Evolutionary conservation across 2,329 filamentous ascomycete species (phyloP).

Genomic region (Cadophora sp.): DNA sequence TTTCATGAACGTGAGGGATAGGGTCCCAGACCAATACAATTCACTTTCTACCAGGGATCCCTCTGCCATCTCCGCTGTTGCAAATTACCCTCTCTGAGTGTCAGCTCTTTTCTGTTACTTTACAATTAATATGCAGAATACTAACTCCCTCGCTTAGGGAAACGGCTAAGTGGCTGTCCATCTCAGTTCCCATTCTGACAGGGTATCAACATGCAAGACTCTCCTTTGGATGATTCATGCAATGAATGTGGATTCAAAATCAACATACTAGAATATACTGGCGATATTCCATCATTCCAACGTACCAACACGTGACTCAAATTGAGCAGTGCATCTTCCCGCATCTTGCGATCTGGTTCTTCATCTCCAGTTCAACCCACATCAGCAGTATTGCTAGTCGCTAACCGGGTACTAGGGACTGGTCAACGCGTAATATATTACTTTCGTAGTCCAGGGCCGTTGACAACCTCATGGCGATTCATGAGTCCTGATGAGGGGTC

Average conservation of each 20-base stretch:
- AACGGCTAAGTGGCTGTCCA: neutral
- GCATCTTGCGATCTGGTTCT: neutral
- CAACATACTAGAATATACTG: neutral
- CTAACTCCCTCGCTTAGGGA: neutral
- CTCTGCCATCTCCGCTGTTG: neutral
- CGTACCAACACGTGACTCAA: too few relatives aligned
- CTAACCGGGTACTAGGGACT: neutral
- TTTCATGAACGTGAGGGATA: neutral
- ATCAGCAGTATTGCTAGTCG: neutral
- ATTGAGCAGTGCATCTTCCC: neutral
- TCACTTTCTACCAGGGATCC: neutral
- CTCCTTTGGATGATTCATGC: neutral
- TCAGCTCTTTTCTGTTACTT: neutral
- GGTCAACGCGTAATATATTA: neutral
- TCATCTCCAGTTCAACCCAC: neutral
- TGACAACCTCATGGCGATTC: neutral
- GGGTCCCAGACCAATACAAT: neutral
- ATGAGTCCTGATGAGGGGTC: neutral
- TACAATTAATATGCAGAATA: neutral
- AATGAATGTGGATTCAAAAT: neutral
- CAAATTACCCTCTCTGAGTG: neutral
- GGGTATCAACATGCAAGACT: neutral
- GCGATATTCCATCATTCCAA: too few relatives aligned
- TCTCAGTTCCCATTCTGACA: neutral
- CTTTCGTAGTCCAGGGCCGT: neutral